Evolutionary conservation across 2,329 filamentous ascomycete genomes (phyloP), one percentile per base, ranked within the genome.

Genomic region (Scolecobasidium constrictum): DNA sequence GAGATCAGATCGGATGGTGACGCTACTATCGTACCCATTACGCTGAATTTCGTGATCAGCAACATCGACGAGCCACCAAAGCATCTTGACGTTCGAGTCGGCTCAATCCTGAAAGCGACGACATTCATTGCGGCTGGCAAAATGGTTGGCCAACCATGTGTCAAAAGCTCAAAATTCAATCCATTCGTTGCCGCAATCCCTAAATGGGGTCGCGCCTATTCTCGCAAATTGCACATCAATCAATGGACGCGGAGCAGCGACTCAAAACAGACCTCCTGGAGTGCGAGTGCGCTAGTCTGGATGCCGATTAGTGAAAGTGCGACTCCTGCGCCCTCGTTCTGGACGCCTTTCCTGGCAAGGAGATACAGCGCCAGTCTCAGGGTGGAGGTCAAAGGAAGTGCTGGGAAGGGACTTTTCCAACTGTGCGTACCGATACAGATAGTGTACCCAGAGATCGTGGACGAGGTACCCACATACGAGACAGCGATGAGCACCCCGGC

Each of bases 381-480:
- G 19, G 17, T 45, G n/a, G 43, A 40, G 15, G 38, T 41, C 18
- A 45, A 45, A 31, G 36, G 37, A 4, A n/a, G n/a, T n/a, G 36
- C 15, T 18, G 43, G 43, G 4, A 40, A 45, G 19, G 38, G 17
- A 2, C 5, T 35, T 16, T 42, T 40, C 38, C 16, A 16, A 15
- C 21, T 45, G 17, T 19, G 21, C 15, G 38, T 45, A 12, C 43
- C 43, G 26, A 4, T 45, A 15, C 43, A 45, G 20, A 45, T 45
- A 23, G 43, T 45, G 2, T 45, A 45, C 23, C 43, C 43, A 16
- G 34, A 43, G 23, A 15, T 22, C 34, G 19, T 42, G 16, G 39
- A 19, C 11, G 40, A 42, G 15, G 40, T 31, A 15, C 40, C 40
- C 16, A 35, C 18, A 11, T 42, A 42, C 22, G 40, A 36, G 13